Percentiles rank a stretch among this genome's conserved stretches.
phyloP scores from a whole-genome alignment of 2,329 filamentous ascomycete genomes.

The Aphanocladium album region DNA sequence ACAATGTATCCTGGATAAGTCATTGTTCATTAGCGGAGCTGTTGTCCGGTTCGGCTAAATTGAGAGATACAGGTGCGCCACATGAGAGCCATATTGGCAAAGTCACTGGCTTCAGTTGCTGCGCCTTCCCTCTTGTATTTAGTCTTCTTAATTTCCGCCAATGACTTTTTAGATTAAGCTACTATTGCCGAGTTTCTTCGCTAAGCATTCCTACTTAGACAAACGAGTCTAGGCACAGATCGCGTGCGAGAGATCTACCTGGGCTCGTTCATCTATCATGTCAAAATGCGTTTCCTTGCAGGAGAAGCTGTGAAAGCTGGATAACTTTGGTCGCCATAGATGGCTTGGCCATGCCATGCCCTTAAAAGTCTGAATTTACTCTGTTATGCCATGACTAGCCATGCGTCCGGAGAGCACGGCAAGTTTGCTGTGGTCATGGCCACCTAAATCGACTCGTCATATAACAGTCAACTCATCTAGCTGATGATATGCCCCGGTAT shows the following conservation, averaged over 20 bases:
- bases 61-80: slow-evolving; percentile 7
- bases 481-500: too few relatives aligned
- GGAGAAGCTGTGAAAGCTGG: too few relatives aligned
- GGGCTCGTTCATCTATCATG: not conserved
- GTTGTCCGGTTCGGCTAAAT: not conserved
- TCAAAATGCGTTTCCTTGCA: not conserved
- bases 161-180: not conserved
- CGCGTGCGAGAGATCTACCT: not conserved
- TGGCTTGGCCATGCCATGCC: too few relatives aligned
- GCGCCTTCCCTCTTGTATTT: not conserved
- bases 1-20: not conserved
- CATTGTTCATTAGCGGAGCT: not conserved
- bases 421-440: too few relatives aligned
- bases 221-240: not conserved
- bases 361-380: too few relatives aligned
- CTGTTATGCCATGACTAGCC: not conserved
- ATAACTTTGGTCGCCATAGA: too few relatives aligned
- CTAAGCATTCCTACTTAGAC: not conserved
- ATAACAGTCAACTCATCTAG: too few relatives aligned
- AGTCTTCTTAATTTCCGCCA: not conserved
- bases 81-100: not conserved
- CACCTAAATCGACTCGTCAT: too few relatives aligned
- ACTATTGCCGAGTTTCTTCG: not conserved
- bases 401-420: not conserved
- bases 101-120: not conserved